These are phyloP conservation scores for Trichoderma brevicompactum DNA, from an alignment of 2,329 filamentous ascomycete species.

Conservation along the genomic window DNA sequence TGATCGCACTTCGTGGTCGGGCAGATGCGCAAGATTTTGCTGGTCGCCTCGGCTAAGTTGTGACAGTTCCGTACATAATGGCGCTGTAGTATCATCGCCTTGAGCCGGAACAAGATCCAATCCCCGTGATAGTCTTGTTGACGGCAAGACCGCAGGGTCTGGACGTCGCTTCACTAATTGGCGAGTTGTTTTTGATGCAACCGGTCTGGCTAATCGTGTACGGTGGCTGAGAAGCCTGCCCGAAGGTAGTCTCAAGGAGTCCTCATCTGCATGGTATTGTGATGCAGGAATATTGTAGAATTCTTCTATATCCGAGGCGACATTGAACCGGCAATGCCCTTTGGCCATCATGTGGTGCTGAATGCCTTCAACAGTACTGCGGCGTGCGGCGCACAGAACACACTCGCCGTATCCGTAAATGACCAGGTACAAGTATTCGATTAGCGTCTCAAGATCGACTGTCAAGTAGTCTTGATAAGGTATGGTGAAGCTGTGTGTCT, in stretches of 20 bases:
- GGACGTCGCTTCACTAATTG: neutral
- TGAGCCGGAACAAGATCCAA: neutral
- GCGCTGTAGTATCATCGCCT: neutral
- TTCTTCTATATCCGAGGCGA: constrained; percentile 46
- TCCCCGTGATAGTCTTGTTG: neutral
- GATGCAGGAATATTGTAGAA: constrained; percentile 45
- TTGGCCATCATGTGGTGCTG: constrained; percentile 58
- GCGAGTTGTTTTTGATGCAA: neutral
- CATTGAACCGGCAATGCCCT: constrained; percentile 53
- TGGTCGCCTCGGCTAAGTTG: constrained; percentile 30
- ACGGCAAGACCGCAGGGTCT: neutral
- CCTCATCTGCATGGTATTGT: constrained; percentile 27
- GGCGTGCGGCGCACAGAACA: constrained; percentile 52
- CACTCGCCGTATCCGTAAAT: constrained; percentile 57
- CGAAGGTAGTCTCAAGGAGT: constrained; percentile 42
- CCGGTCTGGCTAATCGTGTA: neutral
- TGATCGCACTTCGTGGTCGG: constrained; percentile 32
- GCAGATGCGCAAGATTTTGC: constrained; percentile 32
- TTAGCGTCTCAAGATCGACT: constrained; percentile 52
- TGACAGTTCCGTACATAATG: constrained; percentile 28
- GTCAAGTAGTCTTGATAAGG: constrained; percentile 46
- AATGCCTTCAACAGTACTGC: constrained; percentile 49
- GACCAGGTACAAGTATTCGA: constrained; percentile 54
- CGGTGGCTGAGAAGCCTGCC: constrained; percentile 43
- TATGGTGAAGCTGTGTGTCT: constrained; percentile 52